Percentiles rank a stretch among this genome's conserved stretches.
phyloP scores from a whole-genome alignment of 2,329 filamentous ascomycete species.

The Colletotrichum lini region DNA sequence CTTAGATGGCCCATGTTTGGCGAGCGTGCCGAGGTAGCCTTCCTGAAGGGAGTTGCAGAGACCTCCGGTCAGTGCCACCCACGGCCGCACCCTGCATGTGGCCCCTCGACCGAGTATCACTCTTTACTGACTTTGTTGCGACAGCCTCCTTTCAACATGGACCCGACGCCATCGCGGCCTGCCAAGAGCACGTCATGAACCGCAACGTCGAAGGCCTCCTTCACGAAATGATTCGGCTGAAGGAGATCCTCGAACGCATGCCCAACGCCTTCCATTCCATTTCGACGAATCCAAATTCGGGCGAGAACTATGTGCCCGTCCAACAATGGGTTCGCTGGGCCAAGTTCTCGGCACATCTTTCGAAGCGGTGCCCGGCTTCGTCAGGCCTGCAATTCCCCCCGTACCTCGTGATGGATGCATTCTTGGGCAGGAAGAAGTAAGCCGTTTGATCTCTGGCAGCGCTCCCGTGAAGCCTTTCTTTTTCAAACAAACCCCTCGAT shows the following conservation, averaged over 20 bases:
- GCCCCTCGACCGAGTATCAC: too few species aligned
- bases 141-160: conserved; percentile 65
- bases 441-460: background rate
- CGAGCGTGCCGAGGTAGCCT: conserved; percentile 65
- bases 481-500: fast-evolving
- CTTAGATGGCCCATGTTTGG: conserved; percentile 69
- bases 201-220: conserved; percentile 64
- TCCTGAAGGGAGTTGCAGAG: conserved; percentile 64
- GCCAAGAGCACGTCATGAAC: conserved; percentile 69
- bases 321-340: conserved; percentile 65
- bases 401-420: conserved; percentile 69
- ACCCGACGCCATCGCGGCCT: conserved; percentile 65
- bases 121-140: conserved; percentile 3
- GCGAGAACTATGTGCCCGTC: conserved; percentile 64
- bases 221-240: conserved; percentile 64
- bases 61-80: conserved; percentile 54
- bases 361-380: conserved; percentile 64
- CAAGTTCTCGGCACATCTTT: conserved; percentile 66
- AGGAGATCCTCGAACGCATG: conserved; percentile 67
- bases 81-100: too few species aligned
- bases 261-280: conserved; percentile 69
- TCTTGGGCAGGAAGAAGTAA: conserved; percentile 63
- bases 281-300: conserved; percentile 65
- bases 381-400: conserved; percentile 67
- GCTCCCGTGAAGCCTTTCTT: background rate